Conservation (phyloP, 75 land plant species). For the Larix kaempferi region DNA sequence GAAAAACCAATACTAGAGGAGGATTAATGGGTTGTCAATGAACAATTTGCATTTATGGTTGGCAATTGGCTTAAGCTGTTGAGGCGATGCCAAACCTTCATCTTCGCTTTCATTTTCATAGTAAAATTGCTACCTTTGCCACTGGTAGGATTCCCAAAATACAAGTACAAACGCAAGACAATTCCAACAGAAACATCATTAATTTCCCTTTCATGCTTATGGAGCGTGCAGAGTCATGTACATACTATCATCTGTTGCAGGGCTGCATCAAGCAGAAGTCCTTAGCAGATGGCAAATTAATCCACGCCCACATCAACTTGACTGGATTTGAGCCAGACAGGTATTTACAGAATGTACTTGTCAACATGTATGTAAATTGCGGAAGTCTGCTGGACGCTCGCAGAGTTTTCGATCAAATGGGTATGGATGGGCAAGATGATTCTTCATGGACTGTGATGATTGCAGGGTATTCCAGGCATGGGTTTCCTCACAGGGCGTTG, state of each 20-base stretch:
- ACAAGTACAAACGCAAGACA: no score
- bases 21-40: no score
- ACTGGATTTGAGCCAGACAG: not conserved
- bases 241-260: not conserved
- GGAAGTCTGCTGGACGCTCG: conserved; percentile 9
- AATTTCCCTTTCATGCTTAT: no score
- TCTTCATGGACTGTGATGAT: conserved; percentile 19
- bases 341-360: conserved; percentile 7
- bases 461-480: conserved; percentile 1
- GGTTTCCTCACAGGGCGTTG: conserved; percentile 6
- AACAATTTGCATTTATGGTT: no score
- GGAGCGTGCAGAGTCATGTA: no score
- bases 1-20: no score
- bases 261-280: not conserved
- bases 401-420: conserved; percentile 14
- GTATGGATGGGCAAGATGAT: not conserved
- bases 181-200: no score
- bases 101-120: no score
- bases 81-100: no score
- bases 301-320: not conserved
- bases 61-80: no score
- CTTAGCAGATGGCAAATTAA: conserved; percentile 6
- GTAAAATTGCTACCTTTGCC: no score
- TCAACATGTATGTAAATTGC: conserved; percentile 19
- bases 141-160: no score